Evolutionary conservation across 805 yeast genomes (phyloP).

Genomic region (Ogataea ramenticola): DNA sequence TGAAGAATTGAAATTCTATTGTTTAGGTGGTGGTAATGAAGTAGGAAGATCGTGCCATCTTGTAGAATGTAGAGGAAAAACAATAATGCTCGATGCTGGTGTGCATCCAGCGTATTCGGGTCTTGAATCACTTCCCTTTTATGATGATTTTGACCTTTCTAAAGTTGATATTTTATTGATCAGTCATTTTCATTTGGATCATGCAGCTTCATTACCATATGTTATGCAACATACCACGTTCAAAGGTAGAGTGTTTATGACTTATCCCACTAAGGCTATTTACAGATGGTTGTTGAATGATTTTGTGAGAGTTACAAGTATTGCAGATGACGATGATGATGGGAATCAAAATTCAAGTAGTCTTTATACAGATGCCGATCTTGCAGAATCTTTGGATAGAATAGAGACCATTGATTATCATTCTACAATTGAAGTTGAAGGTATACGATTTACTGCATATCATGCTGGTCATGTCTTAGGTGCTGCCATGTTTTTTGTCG

Average conservation of each 20-base stretch:
- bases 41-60: slow-evolving; percentile 97
- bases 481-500: slow-evolving; percentile 96
- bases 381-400: slow-evolving; percentile 76
- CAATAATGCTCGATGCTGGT: slow-evolving; percentile 96
- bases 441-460: slow-evolving; percentile 92
- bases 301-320: slow-evolving; percentile 82
- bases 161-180: slow-evolving; percentile 80
- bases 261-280: slow-evolving; percentile 98
- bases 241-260: slow-evolving; percentile 95
- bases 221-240: slow-evolving; percentile 96
- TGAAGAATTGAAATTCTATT: slow-evolving; percentile 58
- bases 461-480: slow-evolving; percentile 99
- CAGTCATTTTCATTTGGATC: slow-evolving; percentile 95
- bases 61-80: slow-evolving; percentile 85
- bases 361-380: slow-evolving; percentile 85
- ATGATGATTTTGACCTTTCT: slow-evolving; percentile 88
- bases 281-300: slow-evolving; percentile 93
- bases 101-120: slow-evolving; percentile 95
- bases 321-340: slow-evolving; percentile 38
- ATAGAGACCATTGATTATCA: slow-evolving; percentile 95
- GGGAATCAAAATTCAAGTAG: slow-evolving; percentile 30
- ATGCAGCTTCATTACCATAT: slow-evolving; percentile 95
- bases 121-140: slow-evolving; percentile 84
- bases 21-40: slow-evolving; percentile 97
- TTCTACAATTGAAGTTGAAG: slow-evolving; percentile 90